Conservation (phyloP, 805 yeast genomes). For the Yarrowia divulgata region DNA sequence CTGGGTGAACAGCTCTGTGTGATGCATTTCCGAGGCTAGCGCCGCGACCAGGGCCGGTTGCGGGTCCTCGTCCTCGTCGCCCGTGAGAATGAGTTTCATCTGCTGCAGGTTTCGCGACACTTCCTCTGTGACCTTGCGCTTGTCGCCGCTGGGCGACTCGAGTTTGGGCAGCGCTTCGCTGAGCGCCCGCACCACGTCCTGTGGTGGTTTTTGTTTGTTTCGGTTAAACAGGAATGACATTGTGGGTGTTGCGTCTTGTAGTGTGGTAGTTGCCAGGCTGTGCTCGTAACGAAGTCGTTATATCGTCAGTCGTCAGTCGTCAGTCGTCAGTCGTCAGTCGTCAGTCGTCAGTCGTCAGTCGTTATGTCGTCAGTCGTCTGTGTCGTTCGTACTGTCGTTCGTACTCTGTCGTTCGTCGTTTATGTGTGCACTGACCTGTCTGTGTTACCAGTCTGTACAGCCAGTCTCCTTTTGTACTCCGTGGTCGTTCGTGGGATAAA, state of each 20-base stretch:
- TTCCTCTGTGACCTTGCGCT: constrained; percentile 51
- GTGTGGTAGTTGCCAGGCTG: not conserved
- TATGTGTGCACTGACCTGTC: too few relatives aligned
- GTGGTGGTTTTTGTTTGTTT: constrained; percentile 82
- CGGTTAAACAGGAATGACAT: constrained; percentile 94
- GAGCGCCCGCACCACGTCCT: constrained; percentile 77
- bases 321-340: too few relatives aligned
- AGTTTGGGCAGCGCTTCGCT: constrained; percentile 72
- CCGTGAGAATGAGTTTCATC: constrained; percentile 69
- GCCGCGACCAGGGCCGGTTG: constrained; percentile 77
- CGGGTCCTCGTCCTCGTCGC: constrained; percentile 63
- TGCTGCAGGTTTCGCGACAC: constrained; percentile 61
- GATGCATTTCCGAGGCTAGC: constrained; percentile 80
- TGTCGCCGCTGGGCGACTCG: constrained; percentile 50
- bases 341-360: too few relatives aligned
- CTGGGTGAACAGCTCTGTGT: constrained; percentile 69
- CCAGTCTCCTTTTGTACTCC: too few relatives aligned
- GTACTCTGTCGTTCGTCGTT: too few relatives aligned
- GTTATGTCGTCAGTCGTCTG: not conserved
- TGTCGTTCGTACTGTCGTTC: too few relatives aligned
- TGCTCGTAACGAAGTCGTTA: not conserved
- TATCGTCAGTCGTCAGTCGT: too few relatives aligned
- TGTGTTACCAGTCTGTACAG: too few relatives aligned
- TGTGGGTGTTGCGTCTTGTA: constrained; percentile 5
- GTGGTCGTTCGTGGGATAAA: too few relatives aligned